These are phyloP conservation scores for Pestalotiopsis sp. DNA, from an alignment of 2,329 filamentous ascomycete species.

Conservation along the genomic window DNA sequence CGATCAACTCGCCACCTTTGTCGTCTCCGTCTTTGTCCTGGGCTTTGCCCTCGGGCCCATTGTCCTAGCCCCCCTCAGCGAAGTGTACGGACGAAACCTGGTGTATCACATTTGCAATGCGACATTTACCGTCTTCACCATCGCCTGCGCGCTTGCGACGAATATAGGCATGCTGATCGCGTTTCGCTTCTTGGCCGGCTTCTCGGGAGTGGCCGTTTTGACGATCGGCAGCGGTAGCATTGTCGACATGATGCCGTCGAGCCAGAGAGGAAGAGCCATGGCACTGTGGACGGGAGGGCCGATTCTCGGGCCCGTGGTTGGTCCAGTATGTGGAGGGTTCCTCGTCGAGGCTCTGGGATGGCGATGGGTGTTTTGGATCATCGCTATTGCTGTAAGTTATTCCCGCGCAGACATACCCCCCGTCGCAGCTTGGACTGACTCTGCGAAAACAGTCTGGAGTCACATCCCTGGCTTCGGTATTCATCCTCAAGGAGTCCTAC, in stretches of 20 bases:
- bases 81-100: slow-evolving; percentile 55
- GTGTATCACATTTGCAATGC: slow-evolving; percentile 50
- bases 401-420: too few species aligned
- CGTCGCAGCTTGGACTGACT: background rate
- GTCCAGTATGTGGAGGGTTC: slow-evolving; percentile 38
- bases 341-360: slow-evolving; percentile 37
- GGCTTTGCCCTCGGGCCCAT: slow-evolving; percentile 46
- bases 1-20: slow-evolving; percentile 13
- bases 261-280: slow-evolving; percentile 51
- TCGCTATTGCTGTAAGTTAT: slow-evolving; percentile 29
- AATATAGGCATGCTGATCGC: slow-evolving; percentile 54
- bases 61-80: slow-evolving; percentile 59
- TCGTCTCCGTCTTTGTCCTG: slow-evolving; percentile 16
- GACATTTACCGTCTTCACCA: slow-evolving; percentile 39
- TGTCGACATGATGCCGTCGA: slow-evolving; percentile 62
- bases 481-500: slow-evolving; percentile 42
- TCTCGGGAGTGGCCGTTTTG: slow-evolving; percentile 63
- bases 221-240: slow-evolving; percentile 70
- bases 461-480: slow-evolving; percentile 30
- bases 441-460: slow-evolving; percentile 23
- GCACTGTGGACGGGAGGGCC: slow-evolving; percentile 36
- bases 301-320: slow-evolving; percentile 36
- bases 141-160: slow-evolving; percentile 55
- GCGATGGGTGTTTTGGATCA: slow-evolving; percentile 41
- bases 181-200: slow-evolving; percentile 64